Conservation (phyloP, 768 basidiomycete species). For the Mycena rebaudengoi region DNA sequence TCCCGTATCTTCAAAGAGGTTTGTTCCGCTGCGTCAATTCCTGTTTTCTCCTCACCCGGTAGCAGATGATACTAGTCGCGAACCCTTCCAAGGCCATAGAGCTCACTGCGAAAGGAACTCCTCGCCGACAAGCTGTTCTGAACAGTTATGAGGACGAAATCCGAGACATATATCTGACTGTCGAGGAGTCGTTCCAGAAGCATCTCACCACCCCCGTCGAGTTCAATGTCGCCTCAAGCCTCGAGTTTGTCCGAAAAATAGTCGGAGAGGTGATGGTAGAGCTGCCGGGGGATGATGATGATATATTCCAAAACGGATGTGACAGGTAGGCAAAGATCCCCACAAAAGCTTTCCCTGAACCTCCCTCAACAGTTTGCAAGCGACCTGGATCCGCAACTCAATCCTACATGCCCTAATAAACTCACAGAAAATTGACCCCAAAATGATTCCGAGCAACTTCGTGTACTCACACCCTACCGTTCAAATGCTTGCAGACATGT, state of each 20-base stretch:
- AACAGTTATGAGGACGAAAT: conserved; percentile 38
- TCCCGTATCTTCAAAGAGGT: conserved; percentile 58
- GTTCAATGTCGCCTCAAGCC: conserved; percentile 17
- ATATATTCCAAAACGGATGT: conserved; percentile 50
- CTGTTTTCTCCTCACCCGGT: not conserved
- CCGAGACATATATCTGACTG: conserved; percentile 26
- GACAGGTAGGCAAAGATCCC: conserved; percentile 40
- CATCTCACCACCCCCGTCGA: conserved; percentile 1
- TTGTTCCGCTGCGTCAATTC: not conserved
- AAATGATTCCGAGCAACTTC: conserved; percentile 29
- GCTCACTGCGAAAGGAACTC: conserved; percentile 35
- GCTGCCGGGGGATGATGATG: conserved; percentile 40
- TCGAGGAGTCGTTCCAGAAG: conserved; percentile 18
- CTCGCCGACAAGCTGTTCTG: conserved; percentile 24
- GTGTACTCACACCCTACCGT: conserved; percentile 40
- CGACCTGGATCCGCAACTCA: conserved; percentile 45
- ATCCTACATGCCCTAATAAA: conserved; percentile 32
- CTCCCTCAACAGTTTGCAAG: conserved; percentile 40
- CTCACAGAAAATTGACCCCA: conserved; percentile 21
- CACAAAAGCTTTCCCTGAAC: not conserved
- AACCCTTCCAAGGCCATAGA: conserved; percentile 3
- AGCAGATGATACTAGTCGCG: conserved; percentile 17
- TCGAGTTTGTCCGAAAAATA: conserved; percentile 40
- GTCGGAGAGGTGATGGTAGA: conserved; percentile 40
- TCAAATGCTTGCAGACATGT: conserved; percentile 19